These are phyloP conservation scores for Stagonosporopsis tanaceti DNA, from an alignment of 2,329 filamentous ascomycete genomes.

Conservation along the genomic window DNA sequence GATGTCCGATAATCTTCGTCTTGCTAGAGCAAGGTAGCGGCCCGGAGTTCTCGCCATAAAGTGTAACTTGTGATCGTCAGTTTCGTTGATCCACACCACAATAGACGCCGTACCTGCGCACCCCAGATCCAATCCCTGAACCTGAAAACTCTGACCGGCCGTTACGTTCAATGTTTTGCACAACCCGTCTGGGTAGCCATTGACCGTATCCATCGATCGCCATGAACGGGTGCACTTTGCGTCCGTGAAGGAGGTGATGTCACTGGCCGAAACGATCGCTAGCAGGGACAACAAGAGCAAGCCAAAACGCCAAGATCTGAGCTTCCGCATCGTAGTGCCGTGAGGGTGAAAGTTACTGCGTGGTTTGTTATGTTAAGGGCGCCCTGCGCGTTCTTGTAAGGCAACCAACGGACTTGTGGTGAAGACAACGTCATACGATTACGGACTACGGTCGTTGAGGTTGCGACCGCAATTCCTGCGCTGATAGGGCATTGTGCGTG, in stretches of 20 bases:
- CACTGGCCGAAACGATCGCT: conserved; percentile 11
- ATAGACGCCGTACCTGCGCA: conserved; percentile 29
- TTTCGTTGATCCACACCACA: not conserved
- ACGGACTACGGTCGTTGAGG: not conserved
- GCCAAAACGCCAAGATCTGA: not conserved
- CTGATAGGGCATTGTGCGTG: not conserved
- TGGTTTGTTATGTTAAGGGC: not conserved
- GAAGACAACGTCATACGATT: not conserved
- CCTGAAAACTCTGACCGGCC: conserved; percentile 30
- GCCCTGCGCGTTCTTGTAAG: not conserved
- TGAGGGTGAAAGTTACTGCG: not conserved
- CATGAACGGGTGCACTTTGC: conserved; percentile 21
- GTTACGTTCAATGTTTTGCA: conserved; percentile 27
- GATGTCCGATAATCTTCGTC: conserved; percentile 27
- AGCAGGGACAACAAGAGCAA: not conserved
- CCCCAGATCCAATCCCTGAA: conserved; percentile 34
- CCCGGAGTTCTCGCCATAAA: conserved; percentile 32
- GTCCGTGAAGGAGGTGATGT: conserved; percentile 26
- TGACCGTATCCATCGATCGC: conserved; percentile 22
- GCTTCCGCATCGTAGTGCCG: not conserved
- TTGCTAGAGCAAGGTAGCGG: conserved; percentile 27
- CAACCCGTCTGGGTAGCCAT: conserved; percentile 30
- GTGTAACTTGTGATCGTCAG: conserved; percentile 28
- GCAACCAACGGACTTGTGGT: not conserved
- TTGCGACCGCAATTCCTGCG: not conserved